phyloP scores from a whole-genome alignment of 2,329 filamentous ascomycete species.

The Hypoxylon rubiginosum region DNA sequence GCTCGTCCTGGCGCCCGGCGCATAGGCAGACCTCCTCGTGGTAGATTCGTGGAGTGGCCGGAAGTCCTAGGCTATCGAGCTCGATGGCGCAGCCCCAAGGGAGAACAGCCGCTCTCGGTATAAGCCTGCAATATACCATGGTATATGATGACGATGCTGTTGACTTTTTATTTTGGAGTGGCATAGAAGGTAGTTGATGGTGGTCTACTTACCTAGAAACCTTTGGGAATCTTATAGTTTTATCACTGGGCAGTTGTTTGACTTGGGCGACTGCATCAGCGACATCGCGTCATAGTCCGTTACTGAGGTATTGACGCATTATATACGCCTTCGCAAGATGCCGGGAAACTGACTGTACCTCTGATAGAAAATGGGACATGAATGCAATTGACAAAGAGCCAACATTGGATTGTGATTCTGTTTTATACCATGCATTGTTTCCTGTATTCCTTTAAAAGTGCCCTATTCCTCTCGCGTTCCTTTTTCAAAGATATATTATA shows the following conservation, averaged over 20 bases:
- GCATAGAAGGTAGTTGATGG: not conserved
- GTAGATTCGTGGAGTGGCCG: constrained; percentile 1
- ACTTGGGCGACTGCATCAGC: not conserved
- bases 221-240: not conserved
- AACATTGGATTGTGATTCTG: not conserved
- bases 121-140: constrained; percentile 2
- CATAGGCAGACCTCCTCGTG: constrained; percentile 14
- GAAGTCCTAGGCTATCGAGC: constrained; percentile 19
- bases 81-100: constrained; percentile 16
- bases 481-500: not conserved
- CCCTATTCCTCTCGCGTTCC: not conserved
- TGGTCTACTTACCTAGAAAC: not conserved
- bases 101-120: not conserved
- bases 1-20: constrained; percentile 2
- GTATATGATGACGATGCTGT: not conserved
- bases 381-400: constrained; percentile 1
- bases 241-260: not conserved
- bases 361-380: not conserved
- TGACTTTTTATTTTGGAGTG: not conserved
- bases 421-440: constrained; percentile 2
- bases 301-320: not conserved
- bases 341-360: not conserved
- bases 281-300: not conserved
- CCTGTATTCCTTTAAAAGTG: not conserved
- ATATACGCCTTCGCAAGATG: not conserved